phyloP scores from a whole-genome alignment of 2,329 filamentous ascomycete species.

The Chaetomium strumarium region DNA sequence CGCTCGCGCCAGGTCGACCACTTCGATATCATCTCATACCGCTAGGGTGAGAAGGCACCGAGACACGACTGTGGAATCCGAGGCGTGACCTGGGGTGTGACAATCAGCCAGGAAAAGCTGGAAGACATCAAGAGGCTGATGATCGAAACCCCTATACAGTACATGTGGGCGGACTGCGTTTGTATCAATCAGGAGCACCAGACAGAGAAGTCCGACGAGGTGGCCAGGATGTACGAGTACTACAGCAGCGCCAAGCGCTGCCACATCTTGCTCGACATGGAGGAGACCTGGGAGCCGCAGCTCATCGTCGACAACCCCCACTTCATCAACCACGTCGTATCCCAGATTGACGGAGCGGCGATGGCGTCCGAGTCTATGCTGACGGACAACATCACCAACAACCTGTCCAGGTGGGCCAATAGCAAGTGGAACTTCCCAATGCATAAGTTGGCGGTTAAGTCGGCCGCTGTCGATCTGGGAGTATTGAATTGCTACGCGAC shows the following conservation, averaged over 20 bases:
- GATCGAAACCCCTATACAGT: not conserved
- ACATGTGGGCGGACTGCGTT: conserved; percentile 13
- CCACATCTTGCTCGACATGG: conserved; percentile 29
- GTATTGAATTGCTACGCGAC: conserved; percentile 12
- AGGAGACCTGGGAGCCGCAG: conserved; percentile 28
- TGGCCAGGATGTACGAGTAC: conserved; percentile 10
- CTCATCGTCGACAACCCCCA: conserved; percentile 29
- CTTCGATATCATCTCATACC: conserved; percentile 7
- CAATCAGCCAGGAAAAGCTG: not conserved
- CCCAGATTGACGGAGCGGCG: not conserved
- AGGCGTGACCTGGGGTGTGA: not conserved
- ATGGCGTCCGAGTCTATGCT: not conserved
- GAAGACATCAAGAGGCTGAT: not conserved
- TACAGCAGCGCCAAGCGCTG: conserved; percentile 10
- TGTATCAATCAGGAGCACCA: conserved; percentile 9
- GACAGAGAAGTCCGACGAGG: not conserved
- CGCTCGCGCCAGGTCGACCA: no score
- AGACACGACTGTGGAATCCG: not conserved
- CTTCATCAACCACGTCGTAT: conserved; percentile 33
- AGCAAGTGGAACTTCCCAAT: conserved; percentile 1
- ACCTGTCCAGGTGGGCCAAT: not conserved
- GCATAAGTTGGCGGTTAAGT: not conserved
- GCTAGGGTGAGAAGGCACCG: not conserved
- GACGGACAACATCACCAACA: not conserved
- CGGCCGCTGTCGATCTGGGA: conserved; percentile 7